phyloP scores from a whole-genome alignment of 1,139 yeast genomes.

The Waltiozyma sp. region DNA sequence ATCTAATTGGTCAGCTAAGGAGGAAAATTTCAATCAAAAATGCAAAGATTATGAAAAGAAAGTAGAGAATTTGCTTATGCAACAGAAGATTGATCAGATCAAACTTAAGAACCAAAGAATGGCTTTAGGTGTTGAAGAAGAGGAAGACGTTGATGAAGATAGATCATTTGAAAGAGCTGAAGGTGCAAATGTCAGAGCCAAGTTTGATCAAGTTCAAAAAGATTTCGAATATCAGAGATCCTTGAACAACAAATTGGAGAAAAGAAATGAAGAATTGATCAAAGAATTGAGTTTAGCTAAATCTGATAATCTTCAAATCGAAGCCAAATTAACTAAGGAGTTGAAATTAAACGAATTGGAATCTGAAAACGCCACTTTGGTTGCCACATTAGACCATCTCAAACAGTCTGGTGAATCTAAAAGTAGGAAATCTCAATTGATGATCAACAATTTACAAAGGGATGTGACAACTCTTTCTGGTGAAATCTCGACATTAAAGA shows the following conservation, averaged over 20 bases:
- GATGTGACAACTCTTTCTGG: conserved; percentile 29
- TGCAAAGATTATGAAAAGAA: conserved; percentile 36
- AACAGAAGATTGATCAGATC: conserved; percentile 41
- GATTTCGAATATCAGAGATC: conserved; percentile 69
- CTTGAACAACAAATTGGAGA: conserved; percentile 61
- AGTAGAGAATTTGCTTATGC: conserved; percentile 43
- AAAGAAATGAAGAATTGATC: conserved; percentile 65
- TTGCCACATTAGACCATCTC: conserved; percentile 51
- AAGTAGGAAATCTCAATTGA: conserved; percentile 26
- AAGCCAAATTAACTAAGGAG: conserved; percentile 23
- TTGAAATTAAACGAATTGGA: conserved; percentile 45
- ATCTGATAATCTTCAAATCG: conserved; percentile 21
- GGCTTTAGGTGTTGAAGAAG: conserved; percentile 20
- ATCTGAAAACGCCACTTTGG: conserved; percentile 52
- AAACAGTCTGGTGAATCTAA: conserved; percentile 11
- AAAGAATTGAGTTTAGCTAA: conserved; percentile 42
- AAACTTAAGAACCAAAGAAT: conserved; percentile 35
- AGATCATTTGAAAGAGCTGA: background rate
- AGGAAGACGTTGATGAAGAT: conserved; percentile 1
- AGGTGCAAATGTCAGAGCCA: conserved; percentile 2
- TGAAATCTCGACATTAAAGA: conserved; percentile 36
- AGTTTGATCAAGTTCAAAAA: conserved; percentile 52
- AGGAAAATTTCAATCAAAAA: conserved; percentile 33
- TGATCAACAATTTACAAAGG: conserved; percentile 23
- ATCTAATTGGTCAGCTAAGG: conserved; percentile 45